Conservation (phyloP, 331 rosid genomes). For the Erythrophleum ivorense region DNA sequence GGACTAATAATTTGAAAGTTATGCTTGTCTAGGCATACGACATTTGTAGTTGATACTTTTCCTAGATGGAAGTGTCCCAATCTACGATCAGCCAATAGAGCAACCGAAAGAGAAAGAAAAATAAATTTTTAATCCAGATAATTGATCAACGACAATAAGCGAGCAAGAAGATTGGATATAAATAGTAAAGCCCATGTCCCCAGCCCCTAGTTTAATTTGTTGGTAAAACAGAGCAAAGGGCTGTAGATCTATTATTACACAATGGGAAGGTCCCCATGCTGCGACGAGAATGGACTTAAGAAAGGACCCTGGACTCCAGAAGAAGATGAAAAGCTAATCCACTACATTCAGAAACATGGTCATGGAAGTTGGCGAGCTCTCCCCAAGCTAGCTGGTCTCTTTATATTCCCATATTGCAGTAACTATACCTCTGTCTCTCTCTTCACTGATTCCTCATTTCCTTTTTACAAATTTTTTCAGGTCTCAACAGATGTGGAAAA, state of each 20-base stretch:
- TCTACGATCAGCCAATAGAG: background rate
- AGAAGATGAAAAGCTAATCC: constrained; percentile 82
- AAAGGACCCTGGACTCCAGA: constrained; percentile 96
- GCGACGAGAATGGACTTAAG: constrained; percentile 81
- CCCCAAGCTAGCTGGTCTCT: constrained; percentile 78
- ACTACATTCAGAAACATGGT: constrained; percentile 73
- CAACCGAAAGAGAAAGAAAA: background rate
- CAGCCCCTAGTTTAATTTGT: constrained; percentile 35
- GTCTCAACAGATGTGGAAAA: constrained; percentile 88
- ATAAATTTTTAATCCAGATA: constrained; percentile 31
- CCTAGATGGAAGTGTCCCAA: background rate
- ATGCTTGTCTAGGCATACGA: background rate
- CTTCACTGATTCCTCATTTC: background rate
- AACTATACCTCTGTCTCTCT: background rate
- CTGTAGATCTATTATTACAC: background rate
- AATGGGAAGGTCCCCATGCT: constrained; percentile 79
- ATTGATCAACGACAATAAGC: constrained; percentile 41
- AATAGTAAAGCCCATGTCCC: constrained; percentile 40
- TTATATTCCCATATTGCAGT: background rate
- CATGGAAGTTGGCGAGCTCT: constrained; percentile 93
- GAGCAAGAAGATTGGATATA: constrained; percentile 46
- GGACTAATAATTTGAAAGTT: constrained; percentile 2
- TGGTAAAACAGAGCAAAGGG: constrained; percentile 32
- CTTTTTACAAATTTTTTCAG: constrained; percentile 39
- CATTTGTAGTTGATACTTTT: background rate